phyloP scores from a whole-genome alignment of 768 basidiomycete species.

The Boletus rubescentipes region DNA sequence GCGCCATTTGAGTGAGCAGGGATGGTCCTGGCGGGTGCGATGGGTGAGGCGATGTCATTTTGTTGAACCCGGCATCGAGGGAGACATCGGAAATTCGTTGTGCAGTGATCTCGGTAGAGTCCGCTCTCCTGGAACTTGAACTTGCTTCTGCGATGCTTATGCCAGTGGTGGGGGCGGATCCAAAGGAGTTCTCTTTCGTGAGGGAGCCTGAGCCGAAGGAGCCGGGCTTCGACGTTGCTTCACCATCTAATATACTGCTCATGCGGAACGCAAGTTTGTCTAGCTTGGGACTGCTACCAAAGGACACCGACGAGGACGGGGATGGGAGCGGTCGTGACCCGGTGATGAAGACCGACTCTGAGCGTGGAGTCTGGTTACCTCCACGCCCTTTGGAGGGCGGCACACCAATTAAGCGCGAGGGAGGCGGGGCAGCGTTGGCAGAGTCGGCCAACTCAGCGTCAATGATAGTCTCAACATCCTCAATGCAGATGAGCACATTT shows the following conservation, averaged over 20 bases:
- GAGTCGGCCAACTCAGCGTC: slow-evolving; percentile 67
- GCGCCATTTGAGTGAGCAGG: slow-evolving; percentile 70
- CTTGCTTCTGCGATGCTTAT: slow-evolving; percentile 11
- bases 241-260: slow-evolving; percentile 80
- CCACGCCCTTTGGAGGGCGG: slow-evolving; percentile 91
- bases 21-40: slow-evolving; percentile 59
- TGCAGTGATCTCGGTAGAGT: slow-evolving; percentile 45
- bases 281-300: slow-evolving; percentile 65
- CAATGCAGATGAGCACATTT: slow-evolving; percentile 95
- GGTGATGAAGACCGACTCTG: slow-evolving; percentile 82
- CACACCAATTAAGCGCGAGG: slow-evolving; percentile 82
- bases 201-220: slow-evolving; percentile 28
- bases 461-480: slow-evolving; percentile 94
- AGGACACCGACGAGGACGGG: slow-evolving; percentile 72
- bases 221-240: slow-evolving; percentile 36
- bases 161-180: slow-evolving; percentile 14
- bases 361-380: slow-evolving; percentile 92
- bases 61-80: slow-evolving; percentile 40
- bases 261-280: slow-evolving; percentile 92
- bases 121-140: slow-evolving; percentile 25
- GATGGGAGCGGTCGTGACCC: slow-evolving; percentile 92
- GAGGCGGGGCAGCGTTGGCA: slow-evolving; percentile 33
- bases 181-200: slow-evolving; percentile 23
- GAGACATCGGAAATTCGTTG: slow-evolving; percentile 52
- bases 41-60: slow-evolving; percentile 36